Percentiles rank a stretch among this genome's conserved stretches.
These are phyloP conservation scores for Rhizodiscina lignyota DNA, from an alignment of 495 filamentous ascomycete genomes.

Conservation along the genomic window DNA sequence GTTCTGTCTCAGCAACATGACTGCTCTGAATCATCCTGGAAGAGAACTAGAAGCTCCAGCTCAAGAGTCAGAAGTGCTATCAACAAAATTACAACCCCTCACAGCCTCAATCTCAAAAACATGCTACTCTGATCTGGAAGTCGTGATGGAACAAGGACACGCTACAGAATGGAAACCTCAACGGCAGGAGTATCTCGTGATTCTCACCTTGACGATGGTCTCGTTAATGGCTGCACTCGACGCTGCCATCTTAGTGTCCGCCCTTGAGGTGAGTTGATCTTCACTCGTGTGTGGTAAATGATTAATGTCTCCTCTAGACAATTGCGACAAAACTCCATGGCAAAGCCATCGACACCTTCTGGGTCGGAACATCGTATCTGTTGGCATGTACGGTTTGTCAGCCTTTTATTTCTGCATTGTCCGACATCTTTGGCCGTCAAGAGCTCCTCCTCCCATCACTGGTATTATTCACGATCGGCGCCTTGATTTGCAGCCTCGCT, in stretches of 20 bases:
- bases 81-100: too few species aligned
- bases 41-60: too few species aligned
- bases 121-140: too few species aligned
- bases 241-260: conserved; percentile 32
- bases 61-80: too few species aligned
- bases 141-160: too few species aligned
- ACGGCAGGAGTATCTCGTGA: conserved; percentile 5
- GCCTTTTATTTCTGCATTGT: conserved; percentile 34
- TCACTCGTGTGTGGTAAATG: conserved; percentile 8
- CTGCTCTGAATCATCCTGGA: too few species aligned
- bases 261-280: conserved; percentile 16
- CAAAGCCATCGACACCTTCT: conserved; percentile 30
- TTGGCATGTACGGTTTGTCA: conserved; percentile 42
- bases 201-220: conserved; percentile 6
- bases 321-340: conserved; percentile 31
- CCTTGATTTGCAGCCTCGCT: conserved; percentile 6
- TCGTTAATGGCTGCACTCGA: conserved; percentile 34
- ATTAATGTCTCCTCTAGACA: conserved; percentile 10
- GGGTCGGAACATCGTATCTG: conserved; percentile 37
- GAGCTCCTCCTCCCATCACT: conserved; percentile 22
- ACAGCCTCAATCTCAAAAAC: too few species aligned
- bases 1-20: too few species aligned
- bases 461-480: conserved; percentile 18
- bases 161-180: conserved; percentile 8
- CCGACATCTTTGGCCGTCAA: conserved; percentile 30